A percentile compares a stretch with the other conserved stretches of the same genome.
Conservation (phyloP, 2,329 filamentous ascomycete genomes). For the Monosporascus sp. region DNA sequence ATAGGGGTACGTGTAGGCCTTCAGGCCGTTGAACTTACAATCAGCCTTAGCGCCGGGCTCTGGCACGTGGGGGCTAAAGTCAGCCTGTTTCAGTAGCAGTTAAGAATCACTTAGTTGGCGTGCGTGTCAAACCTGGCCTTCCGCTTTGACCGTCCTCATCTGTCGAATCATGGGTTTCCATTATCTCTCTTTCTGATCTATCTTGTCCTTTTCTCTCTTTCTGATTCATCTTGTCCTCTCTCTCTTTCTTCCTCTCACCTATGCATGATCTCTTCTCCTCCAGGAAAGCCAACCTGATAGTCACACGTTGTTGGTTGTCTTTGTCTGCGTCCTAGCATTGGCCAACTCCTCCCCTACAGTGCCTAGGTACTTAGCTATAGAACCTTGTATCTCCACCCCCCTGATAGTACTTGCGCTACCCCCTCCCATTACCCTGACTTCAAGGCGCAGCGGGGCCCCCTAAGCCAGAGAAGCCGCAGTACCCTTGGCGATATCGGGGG, state of each 20-base stretch:
- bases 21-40: too few relatives aligned
- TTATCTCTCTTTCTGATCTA: neutral
- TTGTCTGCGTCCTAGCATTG: neutral
- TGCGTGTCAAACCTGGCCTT: neutral
- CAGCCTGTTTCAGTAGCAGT: neutral
- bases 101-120: neutral
- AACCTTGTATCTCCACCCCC: neutral
- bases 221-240: neutral
- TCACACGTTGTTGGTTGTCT: neutral
- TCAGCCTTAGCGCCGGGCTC: too few relatives aligned
- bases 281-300: neutral
- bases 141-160: neutral
- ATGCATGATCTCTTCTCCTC: neutral
- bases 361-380: neutral
- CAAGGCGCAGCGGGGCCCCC: neutral
- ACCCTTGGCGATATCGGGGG: neutral
- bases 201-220: neutral
- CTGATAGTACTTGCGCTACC: neutral
- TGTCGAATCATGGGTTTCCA: neutral
- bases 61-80: too few relatives aligned
- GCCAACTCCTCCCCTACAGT: neutral
- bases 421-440: neutral
- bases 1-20: too few relatives aligned
- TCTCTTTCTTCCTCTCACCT: neutral
- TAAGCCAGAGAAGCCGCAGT: neutral